phyloP scores from a whole-genome alignment of 1,139 yeast genomes.

The Candida buenavistaensis region DNA sequence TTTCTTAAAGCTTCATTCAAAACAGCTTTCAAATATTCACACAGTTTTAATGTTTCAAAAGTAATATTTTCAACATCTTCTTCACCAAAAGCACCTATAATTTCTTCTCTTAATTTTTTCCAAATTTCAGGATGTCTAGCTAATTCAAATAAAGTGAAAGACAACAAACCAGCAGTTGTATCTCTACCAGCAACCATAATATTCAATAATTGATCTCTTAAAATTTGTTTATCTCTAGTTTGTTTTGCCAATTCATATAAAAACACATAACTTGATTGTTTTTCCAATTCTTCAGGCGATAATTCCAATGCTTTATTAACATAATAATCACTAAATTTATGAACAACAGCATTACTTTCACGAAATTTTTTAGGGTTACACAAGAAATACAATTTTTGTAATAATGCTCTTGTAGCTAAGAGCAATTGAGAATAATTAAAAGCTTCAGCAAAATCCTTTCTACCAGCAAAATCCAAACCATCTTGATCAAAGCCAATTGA shows the following conservation, averaged over 20 bases:
- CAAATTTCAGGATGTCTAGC: constrained; percentile 41
- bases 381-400: constrained; percentile 28
- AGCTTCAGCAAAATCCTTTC: constrained; percentile 26
- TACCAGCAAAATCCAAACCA: constrained; percentile 18
- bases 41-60: constrained; percentile 45
- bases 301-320: constrained; percentile 31
- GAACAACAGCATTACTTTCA: constrained; percentile 22
- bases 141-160: constrained; percentile 43
- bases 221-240: constrained; percentile 41
- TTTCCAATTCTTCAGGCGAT: constrained; percentile 26
- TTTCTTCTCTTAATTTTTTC: constrained; percentile 32
- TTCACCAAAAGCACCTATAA: constrained; percentile 29
- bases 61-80: constrained; percentile 13
- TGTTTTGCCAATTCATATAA: constrained; percentile 47
- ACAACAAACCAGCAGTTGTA: constrained; percentile 47
- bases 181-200: constrained; percentile 49
- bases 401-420: constrained; percentile 30
- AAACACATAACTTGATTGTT: constrained; percentile 35
- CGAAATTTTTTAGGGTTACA: constrained; percentile 25
- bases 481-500: constrained; percentile 24
- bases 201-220: constrained; percentile 47
- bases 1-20: constrained; percentile 50
- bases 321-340: constrained; percentile 28
- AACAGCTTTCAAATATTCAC: constrained; percentile 47
- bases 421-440: constrained; percentile 31